A percentile compares a stretch with the other conserved stretches of the same genome.
Conservation (phyloP, 75 land plant genomes). For the Azolla pinnata region DNA sequence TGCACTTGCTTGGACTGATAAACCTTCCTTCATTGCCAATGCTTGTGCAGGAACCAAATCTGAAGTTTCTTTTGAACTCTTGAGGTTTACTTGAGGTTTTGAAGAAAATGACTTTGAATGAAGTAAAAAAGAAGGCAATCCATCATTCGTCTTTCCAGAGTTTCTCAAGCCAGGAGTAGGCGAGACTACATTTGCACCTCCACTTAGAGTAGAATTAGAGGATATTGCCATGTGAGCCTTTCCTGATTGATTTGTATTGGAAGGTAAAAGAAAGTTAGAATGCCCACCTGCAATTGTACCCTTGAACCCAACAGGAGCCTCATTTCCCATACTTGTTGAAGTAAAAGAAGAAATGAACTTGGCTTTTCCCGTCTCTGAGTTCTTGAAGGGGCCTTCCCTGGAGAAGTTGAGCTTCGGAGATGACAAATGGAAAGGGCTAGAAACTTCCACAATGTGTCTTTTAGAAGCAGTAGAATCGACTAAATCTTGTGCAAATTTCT, state of each 20-base stretch:
- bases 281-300: too few species aligned
- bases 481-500: conserved; percentile 8
- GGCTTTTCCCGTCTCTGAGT: conserved; percentile 27
- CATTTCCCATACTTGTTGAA: too few species aligned
- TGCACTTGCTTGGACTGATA: neutral
- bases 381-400: conserved; percentile 24
- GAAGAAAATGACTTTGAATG: neutral
- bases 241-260: too few species aligned
- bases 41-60: neutral
- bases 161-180: too few species aligned
- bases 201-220: too few species aligned
- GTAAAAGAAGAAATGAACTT: conserved; percentile 16
- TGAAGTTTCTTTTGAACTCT: neutral
- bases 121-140: neutral
- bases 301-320: too few species aligned
- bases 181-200: too few species aligned
- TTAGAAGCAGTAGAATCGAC: conserved; percentile 7
- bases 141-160: neutral
- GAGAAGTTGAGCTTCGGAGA: conserved; percentile 10
- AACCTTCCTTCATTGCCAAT: neutral
- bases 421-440: neutral
- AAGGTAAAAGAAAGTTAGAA: too few species aligned
- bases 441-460: conserved; percentile 16
- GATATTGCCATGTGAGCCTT: too few species aligned
- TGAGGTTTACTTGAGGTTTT: neutral